Base-by-base conservation (phyloP, 2,329 filamentous ascomycete species). In the Fonsecaea erecta region DNA sequence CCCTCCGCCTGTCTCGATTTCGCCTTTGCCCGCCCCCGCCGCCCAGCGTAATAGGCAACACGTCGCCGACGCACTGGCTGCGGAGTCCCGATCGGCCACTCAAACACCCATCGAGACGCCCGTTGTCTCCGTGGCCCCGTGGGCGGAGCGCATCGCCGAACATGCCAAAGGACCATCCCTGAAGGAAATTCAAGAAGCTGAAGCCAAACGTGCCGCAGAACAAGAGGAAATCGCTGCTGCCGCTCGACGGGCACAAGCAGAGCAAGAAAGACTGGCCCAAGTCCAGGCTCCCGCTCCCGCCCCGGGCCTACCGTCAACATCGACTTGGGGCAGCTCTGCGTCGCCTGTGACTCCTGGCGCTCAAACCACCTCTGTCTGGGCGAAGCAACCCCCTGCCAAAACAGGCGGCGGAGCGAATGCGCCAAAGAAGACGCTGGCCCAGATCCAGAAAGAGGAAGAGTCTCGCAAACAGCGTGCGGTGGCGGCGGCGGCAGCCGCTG, bases 391-490 rank as follows among this genome's bases (percentile, higher is more conserved):
- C 26, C 75, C 78, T 51, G 72, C 72, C 59, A 84, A 83, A 72
- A 71, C 75, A 40, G 76, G 74, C 56, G 65, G 76, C 14, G 70
- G 75, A 30, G 70, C 77, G 11, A 70, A 67, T 53, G 71, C 64
- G n/a, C 58, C 79, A 11, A 95, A 96, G 83, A 97, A 97, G 85
- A 97, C 93, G 0, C 83, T 98, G 52, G 92, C 93, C 26, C 94
- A 98, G 71, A 98, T 99, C 65, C 95, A 98, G 77, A 93, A 93
- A 68, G 95, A 99, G 79, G 95, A 99, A 75, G 95, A 98, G 75
- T 85, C 85, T 18, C 89, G 91, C 70, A 99, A 99, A 84, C 88
- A 90, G 73, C 92, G 90, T 76, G 85, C 87, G 51, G 82, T 87
- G 51, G 82, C 81, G 37, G 82, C 82, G 7, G 81, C 81, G 35